Percentiles rank a stretch among this genome's conserved stretches.
Conservation (phyloP, 495 filamentous ascomycete species). For the Penicillium crystallinum region DNA sequence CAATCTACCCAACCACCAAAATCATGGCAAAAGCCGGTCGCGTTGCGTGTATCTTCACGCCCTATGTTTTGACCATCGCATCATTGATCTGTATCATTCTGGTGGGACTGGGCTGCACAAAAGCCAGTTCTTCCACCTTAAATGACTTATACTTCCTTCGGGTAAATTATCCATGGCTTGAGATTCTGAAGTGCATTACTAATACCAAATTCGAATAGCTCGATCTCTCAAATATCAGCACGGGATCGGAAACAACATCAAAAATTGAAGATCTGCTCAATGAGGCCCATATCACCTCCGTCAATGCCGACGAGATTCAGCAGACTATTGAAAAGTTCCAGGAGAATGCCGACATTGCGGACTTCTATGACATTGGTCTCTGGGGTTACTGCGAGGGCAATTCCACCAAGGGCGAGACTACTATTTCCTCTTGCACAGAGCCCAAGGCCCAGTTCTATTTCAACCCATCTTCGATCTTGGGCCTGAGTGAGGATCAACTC, state of each 20-base stretch:
- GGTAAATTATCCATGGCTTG: constrained; percentile 35
- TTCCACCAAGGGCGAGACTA: constrained; percentile 43
- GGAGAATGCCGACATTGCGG: constrained; percentile 54
- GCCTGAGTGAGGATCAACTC: constrained; percentile 50
- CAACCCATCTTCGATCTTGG: constrained; percentile 60
- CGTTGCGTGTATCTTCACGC: constrained; percentile 74
- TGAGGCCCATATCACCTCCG: constrained; percentile 23
- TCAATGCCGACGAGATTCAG: constrained; percentile 28
- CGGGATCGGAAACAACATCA: constrained; percentile 15
- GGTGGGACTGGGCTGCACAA: constrained; percentile 66
- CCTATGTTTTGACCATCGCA: constrained; percentile 68
- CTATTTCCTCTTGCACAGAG: constrained; percentile 48
- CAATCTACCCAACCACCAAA: not conserved
- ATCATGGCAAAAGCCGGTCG: constrained; percentile 68
- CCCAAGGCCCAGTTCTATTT: constrained; percentile 69
- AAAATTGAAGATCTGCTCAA: constrained; percentile 24
- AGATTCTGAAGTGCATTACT: not conserved
- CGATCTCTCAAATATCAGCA: constrained; percentile 37
- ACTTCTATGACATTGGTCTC: constrained; percentile 76
- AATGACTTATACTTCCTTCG: constrained; percentile 67
- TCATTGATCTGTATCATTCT: constrained; percentile 68
- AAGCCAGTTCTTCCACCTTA: constrained; percentile 48
- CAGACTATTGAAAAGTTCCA: constrained; percentile 30
- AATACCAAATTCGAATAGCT: constrained; percentile 25
- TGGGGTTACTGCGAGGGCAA: constrained; percentile 81